Conservation (phyloP, 164 flowering plant genomes). For the Sedum album region DNA sequence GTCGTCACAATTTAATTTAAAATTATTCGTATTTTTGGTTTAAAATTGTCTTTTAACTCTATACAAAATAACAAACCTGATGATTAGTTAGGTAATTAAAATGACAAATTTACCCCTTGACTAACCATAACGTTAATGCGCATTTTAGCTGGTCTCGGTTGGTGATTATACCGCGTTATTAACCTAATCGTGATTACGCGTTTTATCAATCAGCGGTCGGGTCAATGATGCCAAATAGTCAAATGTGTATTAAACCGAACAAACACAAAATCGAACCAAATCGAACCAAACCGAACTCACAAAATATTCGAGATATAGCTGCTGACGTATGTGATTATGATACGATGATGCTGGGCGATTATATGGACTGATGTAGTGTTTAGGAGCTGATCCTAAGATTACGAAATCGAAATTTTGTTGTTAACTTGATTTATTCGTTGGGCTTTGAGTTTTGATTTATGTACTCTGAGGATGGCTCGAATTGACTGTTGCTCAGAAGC, state of each 20-base stretch:
- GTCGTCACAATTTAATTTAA: too few relatives aligned
- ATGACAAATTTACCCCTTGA: neutral
- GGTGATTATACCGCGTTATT: neutral
- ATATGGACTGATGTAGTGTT: neutral
- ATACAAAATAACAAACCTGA: too few relatives aligned
- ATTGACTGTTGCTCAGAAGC: constrained; percentile 20
- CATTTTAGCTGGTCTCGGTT: neutral
- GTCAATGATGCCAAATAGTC: neutral
- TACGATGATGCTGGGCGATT: neutral
- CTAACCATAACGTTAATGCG: neutral
- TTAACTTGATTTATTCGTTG: neutral
- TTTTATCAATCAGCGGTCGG: neutral
- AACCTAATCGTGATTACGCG: neutral
- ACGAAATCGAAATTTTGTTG: neutral
- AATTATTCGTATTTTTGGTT: too few relatives aligned
- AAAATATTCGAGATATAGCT: neutral
- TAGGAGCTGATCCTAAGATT: neutral
- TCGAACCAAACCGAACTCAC: neutral
- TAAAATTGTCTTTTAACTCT: too few relatives aligned
- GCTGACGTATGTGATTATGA: neutral
- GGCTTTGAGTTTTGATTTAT: neutral
- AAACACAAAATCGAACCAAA: neutral
- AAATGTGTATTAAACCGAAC: neutral
- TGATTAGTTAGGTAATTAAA: neutral
- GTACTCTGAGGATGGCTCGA: neutral